Base-by-base conservation (phyloP, 768 basidiomycete genomes). In the Clitopilus hobsonii region DNA sequence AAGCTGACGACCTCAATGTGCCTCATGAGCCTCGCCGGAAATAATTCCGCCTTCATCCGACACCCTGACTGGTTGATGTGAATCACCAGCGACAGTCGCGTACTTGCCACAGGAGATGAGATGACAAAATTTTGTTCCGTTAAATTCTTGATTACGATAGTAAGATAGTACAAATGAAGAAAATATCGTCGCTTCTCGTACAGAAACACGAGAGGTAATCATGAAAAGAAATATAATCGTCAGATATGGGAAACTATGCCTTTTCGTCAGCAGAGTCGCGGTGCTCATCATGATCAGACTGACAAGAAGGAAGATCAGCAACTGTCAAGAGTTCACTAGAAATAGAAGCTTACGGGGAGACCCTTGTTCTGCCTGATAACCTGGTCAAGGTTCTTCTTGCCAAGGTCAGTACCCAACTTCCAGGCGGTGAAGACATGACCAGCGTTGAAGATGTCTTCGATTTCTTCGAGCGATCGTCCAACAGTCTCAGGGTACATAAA, bases 401-500 rank as follows among this genome's bases (percentile, higher is more conserved):
- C 87, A 23, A 85, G 82, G 29, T 82, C 68, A 58, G 78, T 76
- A 32, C 75, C 74, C 58, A 89, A 78, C 57, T 77, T 79, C 89
- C 89, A 91, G 5, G 89, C 88, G 16, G 82, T 74, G 70, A 86
- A 91, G 27, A 69, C 65, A 60, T 91, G 82, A 0, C 86, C 87
- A 60, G 84, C 80, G 5, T 73, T 70, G 73, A 91, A 91, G 59
- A 91, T 80, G 5, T 85, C 88, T 64, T 91, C 89, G 38, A 91
- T 78, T 67, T 91, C 89, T 68, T 91, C 89, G 7, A 91, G 79
- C 2, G 85, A 81, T 0, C 86, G 77, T 3, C 83, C 83, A 13
- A 83, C 83, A 2, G 88, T 89, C 69, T 91, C 89, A 11, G 88
- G 89, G 77, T 81, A 91, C 78, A 86, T 85, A 78, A 91, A 89